These are phyloP conservation scores for Coemansia sp. DNA, from an alignment of 192 early-diverging fungal species.

Conservation along the genomic window DNA sequence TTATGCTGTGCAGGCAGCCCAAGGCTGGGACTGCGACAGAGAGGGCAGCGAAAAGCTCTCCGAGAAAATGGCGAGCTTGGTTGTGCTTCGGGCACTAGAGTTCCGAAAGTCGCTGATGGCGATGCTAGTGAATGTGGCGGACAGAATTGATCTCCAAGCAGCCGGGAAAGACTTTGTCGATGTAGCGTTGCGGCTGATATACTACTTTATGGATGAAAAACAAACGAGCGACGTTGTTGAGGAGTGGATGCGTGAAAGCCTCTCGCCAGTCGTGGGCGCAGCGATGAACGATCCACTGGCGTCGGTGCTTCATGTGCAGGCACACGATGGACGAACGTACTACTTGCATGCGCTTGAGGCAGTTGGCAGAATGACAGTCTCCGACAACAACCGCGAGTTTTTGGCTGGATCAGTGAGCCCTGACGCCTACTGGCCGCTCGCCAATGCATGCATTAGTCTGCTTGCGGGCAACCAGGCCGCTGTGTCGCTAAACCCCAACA, in stretches of 20 bases:
- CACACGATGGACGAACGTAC: slow-evolving; percentile 30
- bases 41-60: neutral
- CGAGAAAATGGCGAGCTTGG: slow-evolving; percentile 17
- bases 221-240: slow-evolving; percentile 24
- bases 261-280: slow-evolving; percentile 5
- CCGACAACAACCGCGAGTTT: slow-evolving; percentile 23
- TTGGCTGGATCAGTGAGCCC: slow-evolving; percentile 10
- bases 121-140: slow-evolving; percentile 37
- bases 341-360: slow-evolving; percentile 47
- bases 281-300: slow-evolving; percentile 11
- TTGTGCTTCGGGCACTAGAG: slow-evolving; percentile 42
- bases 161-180: slow-evolving; percentile 15
- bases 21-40: slow-evolving; percentile 1
- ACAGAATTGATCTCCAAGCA: slow-evolving; percentile 25
- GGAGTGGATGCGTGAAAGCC: slow-evolving; percentile 30
- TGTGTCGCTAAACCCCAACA: slow-evolving; percentile 5
- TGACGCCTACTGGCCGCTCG: slow-evolving; percentile 19
- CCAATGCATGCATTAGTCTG: slow-evolving; percentile 29
- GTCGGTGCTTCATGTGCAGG: slow-evolving; percentile 12
- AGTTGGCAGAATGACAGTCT: slow-evolving; percentile 26
- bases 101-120: slow-evolving; percentile 40
- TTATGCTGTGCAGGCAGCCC: slow-evolving; percentile 6
- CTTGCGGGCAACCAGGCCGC: slow-evolving; percentile 33
- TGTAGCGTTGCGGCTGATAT: slow-evolving; percentile 26
- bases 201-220: slow-evolving; percentile 47